Evolutionary conservation across 306 rosid species (phyloP).

Genomic region (Arachis stenosperma): DNA sequence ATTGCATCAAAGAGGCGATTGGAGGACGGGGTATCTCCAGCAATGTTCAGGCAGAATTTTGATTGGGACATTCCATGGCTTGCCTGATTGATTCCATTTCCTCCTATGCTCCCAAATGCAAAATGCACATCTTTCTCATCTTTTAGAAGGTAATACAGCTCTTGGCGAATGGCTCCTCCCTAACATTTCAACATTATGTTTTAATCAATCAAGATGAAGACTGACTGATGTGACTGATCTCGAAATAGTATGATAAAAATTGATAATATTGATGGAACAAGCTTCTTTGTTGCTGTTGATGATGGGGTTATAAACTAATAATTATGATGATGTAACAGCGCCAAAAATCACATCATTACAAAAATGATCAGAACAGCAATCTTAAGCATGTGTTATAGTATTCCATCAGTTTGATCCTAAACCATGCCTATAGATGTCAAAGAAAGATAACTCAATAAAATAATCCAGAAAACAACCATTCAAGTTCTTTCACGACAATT

Average conservation of each 20-base stretch:
- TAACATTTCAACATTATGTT: conserved; percentile 37
- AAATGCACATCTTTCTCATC: conserved; percentile 81
- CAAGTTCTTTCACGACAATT: neutral
- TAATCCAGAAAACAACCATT: neutral
- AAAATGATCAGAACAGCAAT: conserved; percentile 1
- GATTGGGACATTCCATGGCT: conserved; percentile 84
- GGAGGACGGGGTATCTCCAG: conserved; percentile 95
- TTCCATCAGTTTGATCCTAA: conserved; percentile 7
- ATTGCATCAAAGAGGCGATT: conserved; percentile 90
- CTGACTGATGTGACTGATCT: conserved; percentile 10
- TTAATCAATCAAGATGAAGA: conserved; percentile 3
- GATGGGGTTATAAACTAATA: neutral
- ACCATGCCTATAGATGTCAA: conserved; percentile 6
- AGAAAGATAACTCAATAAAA: conserved; percentile 16
- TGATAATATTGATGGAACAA: neutral
- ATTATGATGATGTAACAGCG: neutral
- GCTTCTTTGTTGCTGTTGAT: neutral
- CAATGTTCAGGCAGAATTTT: conserved; percentile 83
- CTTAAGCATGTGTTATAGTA: neutral
- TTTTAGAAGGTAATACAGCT: conserved; percentile 85
- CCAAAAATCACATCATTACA: neutral
- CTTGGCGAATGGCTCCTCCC: conserved; percentile 95
- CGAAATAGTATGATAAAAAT: conserved; percentile 4
- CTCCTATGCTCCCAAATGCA: conserved; percentile 68
- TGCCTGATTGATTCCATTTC: conserved; percentile 68